These are phyloP conservation scores for Endoconidiophora polonica DNA, from an alignment of 2,329 filamentous ascomycete genomes.

Conservation along the genomic window DNA sequence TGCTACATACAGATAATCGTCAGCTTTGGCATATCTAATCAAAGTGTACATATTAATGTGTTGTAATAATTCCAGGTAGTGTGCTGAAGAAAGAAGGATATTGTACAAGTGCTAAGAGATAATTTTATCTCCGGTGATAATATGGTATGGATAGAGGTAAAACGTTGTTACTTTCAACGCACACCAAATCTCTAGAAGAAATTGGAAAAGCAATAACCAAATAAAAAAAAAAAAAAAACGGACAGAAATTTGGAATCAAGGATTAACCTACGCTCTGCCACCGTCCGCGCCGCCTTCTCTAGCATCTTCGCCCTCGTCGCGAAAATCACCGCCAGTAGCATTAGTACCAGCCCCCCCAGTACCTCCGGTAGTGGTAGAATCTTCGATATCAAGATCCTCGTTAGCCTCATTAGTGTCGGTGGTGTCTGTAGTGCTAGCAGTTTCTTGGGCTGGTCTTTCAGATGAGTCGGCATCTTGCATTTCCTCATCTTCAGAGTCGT, in stretches of 20 bases:
- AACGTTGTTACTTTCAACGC: background rate
- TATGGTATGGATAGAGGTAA: background rate
- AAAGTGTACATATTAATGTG: too few species aligned
- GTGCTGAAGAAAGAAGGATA: too few species aligned
- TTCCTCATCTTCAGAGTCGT: constrained; percentile 1
- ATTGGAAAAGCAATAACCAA: background rate
- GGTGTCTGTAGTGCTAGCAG: too few species aligned
- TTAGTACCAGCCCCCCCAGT: constrained; percentile 70
- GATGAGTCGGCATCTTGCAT: constrained; percentile 4
- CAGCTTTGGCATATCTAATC: too few species aligned
- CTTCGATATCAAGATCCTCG: constrained; percentile 36
- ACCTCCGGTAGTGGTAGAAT: constrained; percentile 38
- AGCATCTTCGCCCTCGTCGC: constrained; percentile 74
- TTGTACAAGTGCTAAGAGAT: background rate
- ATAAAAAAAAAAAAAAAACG: constrained; percentile 1
- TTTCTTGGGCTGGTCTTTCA: too few species aligned
- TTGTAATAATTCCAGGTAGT: too few species aligned
- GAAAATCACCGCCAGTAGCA: constrained; percentile 79
- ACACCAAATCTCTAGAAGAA: background rate
- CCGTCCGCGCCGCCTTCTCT: constrained; percentile 91
- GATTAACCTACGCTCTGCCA: constrained; percentile 90
- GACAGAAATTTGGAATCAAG: background rate
- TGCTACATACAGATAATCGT: too few species aligned
- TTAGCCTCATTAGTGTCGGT: constrained; percentile 14
- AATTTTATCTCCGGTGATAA: background rate